Conservation (phyloP, 1,284 basidiomycete genomes). For the Phaffia rhodozyma region DNA sequence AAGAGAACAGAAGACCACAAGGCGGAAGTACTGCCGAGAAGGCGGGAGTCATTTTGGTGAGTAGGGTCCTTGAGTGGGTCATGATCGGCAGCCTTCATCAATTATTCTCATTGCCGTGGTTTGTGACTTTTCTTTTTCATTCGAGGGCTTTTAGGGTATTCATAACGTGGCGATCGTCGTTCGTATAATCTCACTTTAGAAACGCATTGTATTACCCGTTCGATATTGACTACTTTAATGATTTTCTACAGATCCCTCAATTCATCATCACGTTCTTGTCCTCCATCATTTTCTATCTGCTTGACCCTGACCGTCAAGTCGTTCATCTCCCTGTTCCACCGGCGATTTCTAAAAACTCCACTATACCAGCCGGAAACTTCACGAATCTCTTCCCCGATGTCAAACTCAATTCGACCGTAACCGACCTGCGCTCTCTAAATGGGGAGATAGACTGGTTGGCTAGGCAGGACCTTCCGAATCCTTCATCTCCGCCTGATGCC, state of each 20-base stretch:
- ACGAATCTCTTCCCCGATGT: background rate
- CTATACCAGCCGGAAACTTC: background rate
- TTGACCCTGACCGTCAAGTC: conserved; percentile 32
- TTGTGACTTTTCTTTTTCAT: background rate
- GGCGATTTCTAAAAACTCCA: background rate
- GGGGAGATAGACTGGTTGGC: conserved; percentile 7
- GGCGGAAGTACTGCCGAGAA: conserved; percentile 49
- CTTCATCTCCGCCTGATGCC: conserved; percentile 43
- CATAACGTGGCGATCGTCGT: conserved; percentile 78
- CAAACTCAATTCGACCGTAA: background rate
- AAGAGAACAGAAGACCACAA: conserved; percentile 2
- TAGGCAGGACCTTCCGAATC: background rate
- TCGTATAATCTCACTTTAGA: conserved; percentile 1
- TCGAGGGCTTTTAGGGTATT: conserved; percentile 49
- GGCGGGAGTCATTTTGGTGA: conserved; percentile 67
- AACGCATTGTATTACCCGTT: too few species aligned
- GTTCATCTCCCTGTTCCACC: conserved; percentile 26
- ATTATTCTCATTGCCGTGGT: background rate
- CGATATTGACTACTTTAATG: background rate
- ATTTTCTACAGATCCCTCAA: conserved; percentile 37
- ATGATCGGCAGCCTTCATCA: too few species aligned
- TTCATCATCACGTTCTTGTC: conserved; percentile 41
- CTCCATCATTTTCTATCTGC: conserved; percentile 38
- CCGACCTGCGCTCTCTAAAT: background rate
- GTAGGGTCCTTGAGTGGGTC: background rate